Evolutionary conservation across 1,284 basidiomycete genomes (phyloP), one percentile per base, ranked within the genome.

Genomic region (Cryptococcus sp.): DNA sequence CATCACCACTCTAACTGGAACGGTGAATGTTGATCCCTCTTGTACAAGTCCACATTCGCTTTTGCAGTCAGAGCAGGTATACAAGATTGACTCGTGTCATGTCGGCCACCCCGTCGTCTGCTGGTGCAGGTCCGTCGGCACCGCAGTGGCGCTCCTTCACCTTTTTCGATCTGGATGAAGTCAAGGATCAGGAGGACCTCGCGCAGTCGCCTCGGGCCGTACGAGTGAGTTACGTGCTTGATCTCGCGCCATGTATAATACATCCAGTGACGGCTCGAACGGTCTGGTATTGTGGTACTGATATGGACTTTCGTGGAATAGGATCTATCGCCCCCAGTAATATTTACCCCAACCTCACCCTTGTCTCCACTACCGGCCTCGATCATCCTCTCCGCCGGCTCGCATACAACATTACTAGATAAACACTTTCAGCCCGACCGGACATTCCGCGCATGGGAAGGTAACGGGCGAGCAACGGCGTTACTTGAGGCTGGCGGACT

Each of bases 161-260:
- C 46, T 81, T 80, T 73, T 81, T 79, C 61, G 74, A 78, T 54
- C 53, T 71, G 13, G 83, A 85, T 3, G 83, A 85, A 6, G 86
- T 94, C 63, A 91, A 87, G 75, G 92, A 93, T 71, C 79, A 83
- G 1, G 86, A 93, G 66, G 90, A 94, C 72, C 79, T 89, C 7
- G 83, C 84, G 0, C 85, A 83, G 56, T 79, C 87, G 2, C 91
- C 91, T 0, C 85, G 89, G 56, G 82, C 90, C 23, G 86, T 94
- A 81, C 87, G 88, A 76, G 89, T 89, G 67, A 51, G 70, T 48
- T 13, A 19, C 39, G 5, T 15, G 19, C n/a, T 20, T 10, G 7
- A 6, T 20, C 7, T 13, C 15, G 42, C 25, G 13, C n/a, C 5
- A 15, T 17, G 16, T 41, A 15, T 2, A 5, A n/a, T 27, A n/a